Base-by-base conservation (phyloP, 2,329 filamentous ascomycete genomes). In the Talaromyces islandicus region DNA sequence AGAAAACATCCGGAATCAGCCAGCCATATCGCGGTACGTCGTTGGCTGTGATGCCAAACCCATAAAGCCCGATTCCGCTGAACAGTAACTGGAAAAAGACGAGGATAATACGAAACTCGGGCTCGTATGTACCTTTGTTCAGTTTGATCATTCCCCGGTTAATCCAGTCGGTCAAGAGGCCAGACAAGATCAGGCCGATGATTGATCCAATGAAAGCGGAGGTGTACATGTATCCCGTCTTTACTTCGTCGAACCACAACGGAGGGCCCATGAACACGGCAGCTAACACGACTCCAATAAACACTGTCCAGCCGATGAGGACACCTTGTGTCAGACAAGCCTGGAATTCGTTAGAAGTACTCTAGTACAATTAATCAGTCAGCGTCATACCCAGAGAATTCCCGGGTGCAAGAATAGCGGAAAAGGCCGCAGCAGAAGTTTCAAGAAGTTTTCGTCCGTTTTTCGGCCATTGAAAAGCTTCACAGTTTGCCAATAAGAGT, bases 271-370 rank as follows among this genome's bases (percentile, higher is more conserved):
- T 82, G 77, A 94, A 93, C 65, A 95, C 87, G 61, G 88, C 85
- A n/a, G 88, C 89, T 52, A 95, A 78, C 65, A 94, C 86, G 62
- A 94, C 88, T 60, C 90, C 89, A 65, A 96, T 93, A 70, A 97
- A 91, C 17, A 97, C 90, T 1, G 92, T 96, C 92, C 93, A 97
- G 64, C 92, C 93, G 69, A 97, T 96, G 70, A 96, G 85, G 4
- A 90, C 85, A 17, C 92, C 92, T 80, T 96, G 92, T 55, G 92
- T 90, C 3, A 97, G 80, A 68, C 83, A 86, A 17, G 83, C 82
- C 75, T 77, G 30, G 7, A 6, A 54, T 29, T 38, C 17, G 51
- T 59, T 24, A 58, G 59, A 54, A 27, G 14, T 21, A 53, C 3
- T 25, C 21, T 19, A 35, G 27, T 32, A 2, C 9, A 54, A 54